Base-by-base conservation (phyloP, 2,329 filamentous ascomycete genomes). In the Claviceps sp. region DNA sequence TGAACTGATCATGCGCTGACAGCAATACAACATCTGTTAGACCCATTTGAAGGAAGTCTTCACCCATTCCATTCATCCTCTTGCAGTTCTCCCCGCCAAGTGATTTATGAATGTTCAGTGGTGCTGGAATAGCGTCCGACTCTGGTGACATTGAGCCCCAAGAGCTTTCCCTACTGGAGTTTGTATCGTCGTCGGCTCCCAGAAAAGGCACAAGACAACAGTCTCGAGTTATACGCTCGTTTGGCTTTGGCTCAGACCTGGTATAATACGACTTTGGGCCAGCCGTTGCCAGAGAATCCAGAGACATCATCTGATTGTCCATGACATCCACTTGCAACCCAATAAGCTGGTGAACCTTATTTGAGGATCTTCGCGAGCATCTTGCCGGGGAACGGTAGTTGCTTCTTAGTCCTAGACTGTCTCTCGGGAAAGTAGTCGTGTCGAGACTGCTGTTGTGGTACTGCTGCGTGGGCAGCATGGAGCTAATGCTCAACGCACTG, bases 331-430 rank as follows among this genome's bases (percentile, higher is more conserved):
- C 45, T 42, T 70, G 67, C 30, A 67, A 61, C 1, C 71, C 72
- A 5, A 63, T 73, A 14, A 74, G 62, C 56, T 72, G 68, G 37
- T 65, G 63, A 43, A 72, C 62, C 60, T 74, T 74, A 44, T 62
- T 60, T 0, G 64, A 63, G 0, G 70, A 67, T 1, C 62, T 60
- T 9, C 56, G 58, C 20, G 40, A 48, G 37, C n/a, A 24, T 43
- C 47, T 26, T 14, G 30, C n/a, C 34, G 45, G 26, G 26, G 48
- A 30, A 3, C 26, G 26, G 41, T 14, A 42, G 45, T 38, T 50
- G 41, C 24, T 50, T n/a, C 47, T 47, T 18, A 37, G 37, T 26
- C 37, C 9, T 30, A n/a, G 41, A 40, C 40, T 43, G 4, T 37
- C 13, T 18, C 16, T 50, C 5, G 50, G 37, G 20, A 46, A 50